Conservation (phyloP, 805 yeast species). For the Spathaspora passalidarum region DNA sequence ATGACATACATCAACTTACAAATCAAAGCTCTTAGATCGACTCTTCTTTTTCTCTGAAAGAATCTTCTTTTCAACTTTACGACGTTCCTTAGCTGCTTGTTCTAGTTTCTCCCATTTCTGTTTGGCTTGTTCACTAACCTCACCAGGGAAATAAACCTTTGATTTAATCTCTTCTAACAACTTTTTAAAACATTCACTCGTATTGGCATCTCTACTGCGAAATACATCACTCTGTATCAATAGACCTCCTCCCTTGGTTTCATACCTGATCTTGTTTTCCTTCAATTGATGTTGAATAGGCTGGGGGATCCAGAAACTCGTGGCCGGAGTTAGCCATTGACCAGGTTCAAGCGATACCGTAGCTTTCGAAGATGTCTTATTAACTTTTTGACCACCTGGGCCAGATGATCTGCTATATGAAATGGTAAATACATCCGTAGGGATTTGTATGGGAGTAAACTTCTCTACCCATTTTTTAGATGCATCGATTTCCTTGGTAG, state of each 20-base stretch:
- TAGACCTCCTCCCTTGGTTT: constrained; percentile 53
- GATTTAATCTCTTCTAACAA: constrained; percentile 50
- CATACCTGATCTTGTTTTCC: constrained; percentile 44
- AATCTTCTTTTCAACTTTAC: constrained; percentile 32
- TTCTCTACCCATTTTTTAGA: constrained; percentile 44
- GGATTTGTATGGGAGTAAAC: constrained; percentile 34
- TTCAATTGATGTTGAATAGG: constrained; percentile 43
- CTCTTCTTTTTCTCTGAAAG: constrained; percentile 36
- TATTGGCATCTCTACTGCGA: constrained; percentile 58
- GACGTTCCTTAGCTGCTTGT: constrained; percentile 27
- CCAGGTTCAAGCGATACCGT: constrained; percentile 47
- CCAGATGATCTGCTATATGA: constrained; percentile 66
- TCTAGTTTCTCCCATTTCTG: constrained; percentile 49
- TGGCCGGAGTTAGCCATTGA: constrained; percentile 41
- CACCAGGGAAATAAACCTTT: constrained; percentile 46
- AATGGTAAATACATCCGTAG: constrained; percentile 42
- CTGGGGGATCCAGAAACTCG: constrained; percentile 57
- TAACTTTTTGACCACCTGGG: constrained; percentile 87
- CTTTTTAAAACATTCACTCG: constrained; percentile 58
- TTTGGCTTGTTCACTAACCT: constrained; percentile 43
- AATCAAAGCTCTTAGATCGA: constrained; percentile 34
- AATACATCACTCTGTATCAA: constrained; percentile 59
- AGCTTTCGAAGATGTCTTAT: constrained; percentile 68
- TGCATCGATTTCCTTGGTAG: constrained; percentile 22
- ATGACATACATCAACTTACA: constrained; percentile 1